phyloP scores from a whole-genome alignment of 495 filamentous ascomycete genomes.

The Talaromyces thailandensis region DNA sequence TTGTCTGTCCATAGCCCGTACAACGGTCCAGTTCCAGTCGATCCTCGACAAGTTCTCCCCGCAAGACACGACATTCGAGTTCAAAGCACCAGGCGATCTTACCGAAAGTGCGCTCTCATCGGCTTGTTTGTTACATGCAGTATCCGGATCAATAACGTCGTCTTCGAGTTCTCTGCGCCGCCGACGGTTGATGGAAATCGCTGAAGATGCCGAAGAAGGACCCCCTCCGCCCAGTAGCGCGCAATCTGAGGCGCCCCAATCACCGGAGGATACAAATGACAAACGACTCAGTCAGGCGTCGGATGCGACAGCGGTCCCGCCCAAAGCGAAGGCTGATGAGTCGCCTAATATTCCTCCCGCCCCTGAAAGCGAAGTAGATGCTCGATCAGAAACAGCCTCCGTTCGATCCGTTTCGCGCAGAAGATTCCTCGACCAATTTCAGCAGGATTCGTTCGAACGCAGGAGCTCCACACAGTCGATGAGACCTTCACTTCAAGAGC shows the following conservation, averaged over 20 bases:
- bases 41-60: slow-evolving; percentile 80
- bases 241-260: slow-evolving; percentile 51
- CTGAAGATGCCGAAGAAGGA: slow-evolving; percentile 69
- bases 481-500: slow-evolving; percentile 50
- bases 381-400: slow-evolving; percentile 5
- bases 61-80: slow-evolving; percentile 72
- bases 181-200: slow-evolving; percentile 77
- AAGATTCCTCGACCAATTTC: slow-evolving; percentile 28
- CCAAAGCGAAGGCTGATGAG: slow-evolving; percentile 3
- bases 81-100: slow-evolving; percentile 65
- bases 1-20: slow-evolving; percentile 54
- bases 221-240: slow-evolving; percentile 49
- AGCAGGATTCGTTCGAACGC: slow-evolving; percentile 27
- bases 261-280: slow-evolving; percentile 41
- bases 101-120: slow-evolving; percentile 81
- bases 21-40: slow-evolving; percentile 86
- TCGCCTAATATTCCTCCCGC: background rate
- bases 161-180: slow-evolving; percentile 72
- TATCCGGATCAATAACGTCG: slow-evolving; percentile 77
- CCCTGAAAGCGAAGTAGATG: slow-evolving; percentile 6
- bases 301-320: slow-evolving; percentile 29
- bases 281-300: slow-evolving; percentile 27
- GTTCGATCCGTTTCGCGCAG: slow-evolving; percentile 4
- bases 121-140: slow-evolving; percentile 83
- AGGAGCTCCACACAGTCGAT: slow-evolving; percentile 56